Conservation (phyloP, 345 rosid genomes). For the Carallia pectinifolia region DNA sequence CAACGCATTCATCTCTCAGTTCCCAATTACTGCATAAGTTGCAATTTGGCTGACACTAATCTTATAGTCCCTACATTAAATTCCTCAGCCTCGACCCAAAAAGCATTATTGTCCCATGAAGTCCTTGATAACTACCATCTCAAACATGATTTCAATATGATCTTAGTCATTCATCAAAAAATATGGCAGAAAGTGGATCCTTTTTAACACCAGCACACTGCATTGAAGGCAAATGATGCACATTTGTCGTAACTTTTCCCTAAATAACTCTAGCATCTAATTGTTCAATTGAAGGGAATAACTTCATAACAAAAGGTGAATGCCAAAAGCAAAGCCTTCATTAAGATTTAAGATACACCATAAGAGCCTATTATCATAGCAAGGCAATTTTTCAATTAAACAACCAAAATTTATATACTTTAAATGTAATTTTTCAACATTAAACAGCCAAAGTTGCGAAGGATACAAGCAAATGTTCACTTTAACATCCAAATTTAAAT, state of each 20-base stretch:
- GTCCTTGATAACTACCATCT: background rate
- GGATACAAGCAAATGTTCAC: too few species aligned
- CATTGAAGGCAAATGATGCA: conserved; percentile 2
- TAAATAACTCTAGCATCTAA: background rate
- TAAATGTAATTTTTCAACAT: background rate
- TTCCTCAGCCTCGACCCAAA: too few species aligned
- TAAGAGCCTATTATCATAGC: background rate
- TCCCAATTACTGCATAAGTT: background rate
- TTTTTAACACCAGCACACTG: background rate
- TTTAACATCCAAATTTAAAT: too few species aligned
- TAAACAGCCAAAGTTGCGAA: too few species aligned
- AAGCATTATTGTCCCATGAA: background rate
- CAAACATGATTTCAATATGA: background rate
- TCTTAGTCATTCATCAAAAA: background rate
- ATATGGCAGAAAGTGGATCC: background rate
- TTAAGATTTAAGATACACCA: background rate
- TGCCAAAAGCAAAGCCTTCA: background rate
- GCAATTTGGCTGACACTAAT: background rate
- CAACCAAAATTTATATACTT: too few species aligned
- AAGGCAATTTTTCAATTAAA: too few species aligned
- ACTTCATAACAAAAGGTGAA: background rate
- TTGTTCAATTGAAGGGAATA: background rate
- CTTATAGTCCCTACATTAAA: too few species aligned
- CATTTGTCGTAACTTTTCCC: background rate
- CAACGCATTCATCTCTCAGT: background rate